Conservation (phyloP, 257 asterid species). For the Solanum phureja region DNA sequence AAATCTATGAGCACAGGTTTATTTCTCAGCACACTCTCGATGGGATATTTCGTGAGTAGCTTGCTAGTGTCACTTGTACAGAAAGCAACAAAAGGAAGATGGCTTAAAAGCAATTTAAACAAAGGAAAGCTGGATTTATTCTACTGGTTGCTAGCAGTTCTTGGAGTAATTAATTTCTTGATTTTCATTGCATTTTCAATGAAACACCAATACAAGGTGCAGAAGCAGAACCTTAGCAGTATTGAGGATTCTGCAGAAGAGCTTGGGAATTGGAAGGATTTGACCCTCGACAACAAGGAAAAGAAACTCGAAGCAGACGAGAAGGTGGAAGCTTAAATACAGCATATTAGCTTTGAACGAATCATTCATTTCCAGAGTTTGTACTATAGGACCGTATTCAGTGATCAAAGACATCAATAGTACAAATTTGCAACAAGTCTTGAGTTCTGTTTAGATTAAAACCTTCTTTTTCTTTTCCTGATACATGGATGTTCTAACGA, state of each 20-base stretch:
- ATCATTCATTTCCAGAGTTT: not conserved
- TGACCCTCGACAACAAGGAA: not conserved
- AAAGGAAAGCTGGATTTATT: conserved; percentile 47
- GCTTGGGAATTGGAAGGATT: conserved; percentile 19
- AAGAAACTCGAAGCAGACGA: not conserved
- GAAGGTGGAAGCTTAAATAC: not conserved
- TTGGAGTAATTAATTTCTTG: conserved; percentile 52
- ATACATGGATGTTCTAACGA: not conserved
- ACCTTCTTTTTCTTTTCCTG: not conserved
- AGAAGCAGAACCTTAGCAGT: conserved; percentile 31
- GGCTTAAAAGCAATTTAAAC: conserved; percentile 64
- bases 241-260: conserved; percentile 19
- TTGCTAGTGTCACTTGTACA: conserved; percentile 54
- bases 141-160: conserved; percentile 70
- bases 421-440: not conserved
- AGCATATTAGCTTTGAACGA: not conserved
- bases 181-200: conserved; percentile 39
- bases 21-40: conserved; percentile 66
- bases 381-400: not conserved
- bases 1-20: conserved; percentile 88
- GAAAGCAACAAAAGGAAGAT: conserved; percentile 30
- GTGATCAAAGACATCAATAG: not conserved
- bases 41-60: conserved; percentile 76
- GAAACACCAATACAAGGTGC: conserved; percentile 69
- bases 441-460: not conserved